Percentiles rank a stretch among this genome's conserved stretches.
phyloP scores from a whole-genome alignment of 1,139 yeast genomes.

The Nadsonia starkeyi-henricii region DNA sequence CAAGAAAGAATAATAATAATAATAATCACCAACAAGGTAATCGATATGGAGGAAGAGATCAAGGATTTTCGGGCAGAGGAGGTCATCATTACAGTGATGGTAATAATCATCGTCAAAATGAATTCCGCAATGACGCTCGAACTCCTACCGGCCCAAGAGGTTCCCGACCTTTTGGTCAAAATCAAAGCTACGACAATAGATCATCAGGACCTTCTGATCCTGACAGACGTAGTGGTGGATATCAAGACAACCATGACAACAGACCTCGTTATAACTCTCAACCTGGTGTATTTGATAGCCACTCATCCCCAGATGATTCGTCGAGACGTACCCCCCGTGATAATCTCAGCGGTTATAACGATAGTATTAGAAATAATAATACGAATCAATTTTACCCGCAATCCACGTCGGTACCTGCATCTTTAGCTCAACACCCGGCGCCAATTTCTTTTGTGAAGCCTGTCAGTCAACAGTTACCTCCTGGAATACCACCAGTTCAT shows the following conservation, averaged over 20 bases:
- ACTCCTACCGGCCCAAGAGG: no score
- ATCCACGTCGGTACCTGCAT: slow-evolving; percentile 4
- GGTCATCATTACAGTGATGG: not conserved
- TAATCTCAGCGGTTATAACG: not conserved
- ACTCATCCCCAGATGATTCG: not conserved
- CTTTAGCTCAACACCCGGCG: slow-evolving; percentile 7
- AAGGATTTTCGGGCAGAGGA: not conserved
- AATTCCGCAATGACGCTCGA: no score
- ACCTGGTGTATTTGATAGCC: not conserved
- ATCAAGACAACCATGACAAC: not conserved
- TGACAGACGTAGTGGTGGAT: not conserved
- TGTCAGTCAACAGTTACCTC: not conserved
- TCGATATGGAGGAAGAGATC: slow-evolving; percentile 2
- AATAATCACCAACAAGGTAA: not conserved
- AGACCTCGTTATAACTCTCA: not conserved
- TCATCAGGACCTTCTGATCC: no score
- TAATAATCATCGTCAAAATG: not conserved
- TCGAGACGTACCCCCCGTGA: slow-evolving; percentile 3
- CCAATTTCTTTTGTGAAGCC: not conserved
- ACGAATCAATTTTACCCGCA: slow-evolving; percentile 1
- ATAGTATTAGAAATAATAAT: no score
- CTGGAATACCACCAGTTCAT: slow-evolving; percentile 8
- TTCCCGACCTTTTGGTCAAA: no score
- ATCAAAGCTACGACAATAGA: no score
- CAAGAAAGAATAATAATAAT: slow-evolving; percentile 4